Conservation (phyloP, 345 rosid genomes). For the Gynandropsis gynandra region DNA sequence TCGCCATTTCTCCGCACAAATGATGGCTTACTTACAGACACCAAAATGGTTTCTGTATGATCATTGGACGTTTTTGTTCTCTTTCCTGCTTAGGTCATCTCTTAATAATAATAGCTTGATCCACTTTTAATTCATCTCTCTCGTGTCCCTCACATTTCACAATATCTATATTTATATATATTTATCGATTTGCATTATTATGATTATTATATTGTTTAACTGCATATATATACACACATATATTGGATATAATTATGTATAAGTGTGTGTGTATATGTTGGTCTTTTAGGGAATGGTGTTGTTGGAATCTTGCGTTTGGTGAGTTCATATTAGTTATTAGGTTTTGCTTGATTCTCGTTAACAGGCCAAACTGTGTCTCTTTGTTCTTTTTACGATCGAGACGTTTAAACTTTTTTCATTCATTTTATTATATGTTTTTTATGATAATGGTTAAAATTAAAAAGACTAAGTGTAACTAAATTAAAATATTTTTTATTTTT, state of each 20-base stretch:
- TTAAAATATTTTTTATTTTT: constrained; percentile 16
- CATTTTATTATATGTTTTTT: neutral
- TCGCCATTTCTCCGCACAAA: constrained; percentile 23
- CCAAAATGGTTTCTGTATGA: too few species aligned
- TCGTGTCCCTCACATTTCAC: too few species aligned
- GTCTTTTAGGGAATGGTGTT: constrained; percentile 25
- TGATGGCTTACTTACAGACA: neutral
- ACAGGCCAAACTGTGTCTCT: constrained; percentile 26
- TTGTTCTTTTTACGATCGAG: constrained; percentile 26
- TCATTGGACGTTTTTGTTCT: too few species aligned
- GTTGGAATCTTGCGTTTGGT: constrained; percentile 36
- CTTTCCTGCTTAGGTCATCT: too few species aligned
- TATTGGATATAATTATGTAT: constrained; percentile 15
- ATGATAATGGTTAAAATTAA: constrained; percentile 9
- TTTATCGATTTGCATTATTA: too few species aligned
- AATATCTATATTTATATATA: too few species aligned
- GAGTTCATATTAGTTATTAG: constrained; percentile 25
- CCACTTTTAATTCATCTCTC: too few species aligned
- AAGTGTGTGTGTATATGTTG: constrained; percentile 20
- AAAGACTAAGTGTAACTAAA: too few species aligned
- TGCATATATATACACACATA: constrained; percentile 13
- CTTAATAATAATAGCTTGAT: too few species aligned
- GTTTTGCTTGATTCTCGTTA: constrained; percentile 32
- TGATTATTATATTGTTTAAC: too few species aligned
- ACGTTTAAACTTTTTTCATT: constrained; percentile 21